Percentiles rank a stretch among this genome's conserved stretches.
phyloP scores from a whole-genome alignment of 129 eudicot genomes.

The Helianthus tuberosus region DNA sequence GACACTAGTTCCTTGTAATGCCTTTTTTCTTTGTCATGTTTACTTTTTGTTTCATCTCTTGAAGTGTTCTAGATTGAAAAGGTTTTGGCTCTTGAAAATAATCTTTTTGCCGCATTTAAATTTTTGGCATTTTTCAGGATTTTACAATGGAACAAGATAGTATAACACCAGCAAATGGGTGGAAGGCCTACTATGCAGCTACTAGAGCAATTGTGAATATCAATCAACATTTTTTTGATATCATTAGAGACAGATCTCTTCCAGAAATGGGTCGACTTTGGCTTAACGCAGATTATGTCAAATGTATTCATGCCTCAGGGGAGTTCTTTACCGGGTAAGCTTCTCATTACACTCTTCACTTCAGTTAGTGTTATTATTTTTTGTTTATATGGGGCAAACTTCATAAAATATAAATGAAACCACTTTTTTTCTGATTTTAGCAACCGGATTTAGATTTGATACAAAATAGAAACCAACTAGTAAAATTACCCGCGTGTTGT shows the following conservation, averaged over 20 bases:
- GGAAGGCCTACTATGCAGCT: constrained; percentile 98
- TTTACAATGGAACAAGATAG: constrained; percentile 81
- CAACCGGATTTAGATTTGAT: not conserved
- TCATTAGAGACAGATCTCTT: constrained; percentile 75
- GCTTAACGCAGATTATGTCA: constrained; percentile 97
- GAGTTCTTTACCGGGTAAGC: constrained; percentile 76
- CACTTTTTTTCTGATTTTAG: not conserved
- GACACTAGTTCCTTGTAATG: no score
- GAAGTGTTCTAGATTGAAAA: not conserved
- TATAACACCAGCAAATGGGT: constrained; percentile 75
- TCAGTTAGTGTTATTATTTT: not conserved
- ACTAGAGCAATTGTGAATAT: constrained; percentile 81
- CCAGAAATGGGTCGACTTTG: constrained; percentile 89
- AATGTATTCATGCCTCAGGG: constrained; percentile 85
- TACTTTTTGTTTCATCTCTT: not conserved
- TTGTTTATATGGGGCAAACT: not conserved
- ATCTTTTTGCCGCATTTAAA: not conserved
- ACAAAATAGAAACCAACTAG: not conserved
- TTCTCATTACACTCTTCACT: not conserved
- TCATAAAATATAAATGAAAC: not conserved
- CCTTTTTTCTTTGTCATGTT: not conserved
- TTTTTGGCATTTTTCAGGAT: constrained; percentile 55
- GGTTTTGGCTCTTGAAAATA: not conserved
- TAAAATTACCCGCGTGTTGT: no score
- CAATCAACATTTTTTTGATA: constrained; percentile 72